Evolutionary conservation across 257 asterid genomes (phyloP).

Genomic region (Gentiana dahurica): DNA sequence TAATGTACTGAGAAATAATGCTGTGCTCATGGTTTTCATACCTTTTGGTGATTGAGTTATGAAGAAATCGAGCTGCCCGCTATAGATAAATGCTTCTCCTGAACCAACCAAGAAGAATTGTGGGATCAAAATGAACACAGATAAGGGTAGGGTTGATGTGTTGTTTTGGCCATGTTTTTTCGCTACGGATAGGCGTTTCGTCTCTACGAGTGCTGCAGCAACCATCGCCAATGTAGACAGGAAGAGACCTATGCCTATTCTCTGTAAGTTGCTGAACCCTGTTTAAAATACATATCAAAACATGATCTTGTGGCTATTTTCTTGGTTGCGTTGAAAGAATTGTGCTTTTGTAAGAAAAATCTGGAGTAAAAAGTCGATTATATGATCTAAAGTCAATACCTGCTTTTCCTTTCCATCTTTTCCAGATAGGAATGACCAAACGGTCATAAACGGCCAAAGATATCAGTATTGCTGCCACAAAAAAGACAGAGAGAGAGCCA

Average conservation of each 20-base stretch:
- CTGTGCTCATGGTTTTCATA: constrained; percentile 40
- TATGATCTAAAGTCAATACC: constrained; percentile 14
- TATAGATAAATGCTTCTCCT: constrained; percentile 31
- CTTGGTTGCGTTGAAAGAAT: background rate
- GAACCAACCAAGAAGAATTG: constrained; percentile 36
- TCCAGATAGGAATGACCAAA: constrained; percentile 22
- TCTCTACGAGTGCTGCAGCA: constrained; percentile 28
- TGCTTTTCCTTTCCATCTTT: constrained; percentile 22
- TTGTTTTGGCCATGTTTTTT: background rate
- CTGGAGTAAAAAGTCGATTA: too few species aligned
- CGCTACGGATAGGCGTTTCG: constrained; percentile 21
- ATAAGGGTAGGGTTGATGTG: constrained; percentile 13
- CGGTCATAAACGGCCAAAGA: constrained; percentile 26
- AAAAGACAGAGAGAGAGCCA: constrained; percentile 32
- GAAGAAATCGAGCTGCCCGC: constrained; percentile 39
- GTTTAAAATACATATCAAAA: background rate
- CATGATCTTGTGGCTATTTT: background rate
- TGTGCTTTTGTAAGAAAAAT: too few species aligned
- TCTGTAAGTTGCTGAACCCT: constrained; percentile 30
- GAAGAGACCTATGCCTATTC: constrained; percentile 31
- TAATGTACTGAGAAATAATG: constrained; percentile 27
- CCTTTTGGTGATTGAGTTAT: constrained; percentile 36
- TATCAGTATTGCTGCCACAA: constrained; percentile 29
- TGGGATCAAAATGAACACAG: constrained; percentile 30
- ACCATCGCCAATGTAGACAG: constrained; percentile 30